Conservation (phyloP, 2,329 filamentous ascomycete species). For the Diaporthe velutina region DNA sequence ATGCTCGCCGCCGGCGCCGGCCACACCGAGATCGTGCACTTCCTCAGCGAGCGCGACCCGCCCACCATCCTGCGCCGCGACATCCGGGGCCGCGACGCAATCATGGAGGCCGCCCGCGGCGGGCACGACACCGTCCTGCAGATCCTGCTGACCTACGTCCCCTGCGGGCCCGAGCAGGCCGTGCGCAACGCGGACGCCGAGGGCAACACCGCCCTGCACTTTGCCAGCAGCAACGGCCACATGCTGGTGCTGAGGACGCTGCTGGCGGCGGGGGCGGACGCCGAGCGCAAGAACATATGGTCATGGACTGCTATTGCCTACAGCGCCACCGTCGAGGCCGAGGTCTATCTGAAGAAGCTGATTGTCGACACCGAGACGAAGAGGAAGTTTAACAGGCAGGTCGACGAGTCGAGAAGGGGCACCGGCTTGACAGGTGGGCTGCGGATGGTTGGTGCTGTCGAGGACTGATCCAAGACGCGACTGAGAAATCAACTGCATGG, state of each 20-base stretch:
- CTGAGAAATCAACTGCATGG: not conserved
- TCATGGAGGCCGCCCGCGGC: slow-evolving; percentile 73
- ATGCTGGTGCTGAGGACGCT: slow-evolving; percentile 82
- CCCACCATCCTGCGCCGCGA: slow-evolving; percentile 75
- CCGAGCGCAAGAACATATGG: slow-evolving; percentile 78
- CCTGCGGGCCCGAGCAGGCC: slow-evolving; percentile 64
- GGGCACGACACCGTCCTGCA: slow-evolving; percentile 76
- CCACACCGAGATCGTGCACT: slow-evolving; percentile 79
- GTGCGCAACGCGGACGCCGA: slow-evolving; percentile 73
- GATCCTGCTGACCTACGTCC: slow-evolving; percentile 72
- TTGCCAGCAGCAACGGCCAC: slow-evolving; percentile 86
- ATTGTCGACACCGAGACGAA: slow-evolving; percentile 79
- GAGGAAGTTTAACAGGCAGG: slow-evolving; percentile 53
- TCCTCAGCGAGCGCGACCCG: slow-evolving; percentile 76
- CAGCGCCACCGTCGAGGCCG: slow-evolving; percentile 83
- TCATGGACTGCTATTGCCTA: slow-evolving; percentile 89
- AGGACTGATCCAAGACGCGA: slow-evolving; percentile 44
- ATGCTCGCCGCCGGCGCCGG: slow-evolving; percentile 81
- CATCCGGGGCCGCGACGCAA: slow-evolving; percentile 76
- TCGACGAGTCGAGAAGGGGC: slow-evolving; percentile 56
- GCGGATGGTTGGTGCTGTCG: slow-evolving; percentile 49
- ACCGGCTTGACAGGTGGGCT: slow-evolving; percentile 60
- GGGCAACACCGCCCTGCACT: slow-evolving; percentile 90
- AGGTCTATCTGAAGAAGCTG: slow-evolving; percentile 85
- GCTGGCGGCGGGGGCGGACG: slow-evolving; percentile 82